A percentile compares a stretch with the other conserved stretches of the same genome.
Conservation (phyloP, 495 filamentous ascomycete genomes). For the Tuber magnatum region DNA sequence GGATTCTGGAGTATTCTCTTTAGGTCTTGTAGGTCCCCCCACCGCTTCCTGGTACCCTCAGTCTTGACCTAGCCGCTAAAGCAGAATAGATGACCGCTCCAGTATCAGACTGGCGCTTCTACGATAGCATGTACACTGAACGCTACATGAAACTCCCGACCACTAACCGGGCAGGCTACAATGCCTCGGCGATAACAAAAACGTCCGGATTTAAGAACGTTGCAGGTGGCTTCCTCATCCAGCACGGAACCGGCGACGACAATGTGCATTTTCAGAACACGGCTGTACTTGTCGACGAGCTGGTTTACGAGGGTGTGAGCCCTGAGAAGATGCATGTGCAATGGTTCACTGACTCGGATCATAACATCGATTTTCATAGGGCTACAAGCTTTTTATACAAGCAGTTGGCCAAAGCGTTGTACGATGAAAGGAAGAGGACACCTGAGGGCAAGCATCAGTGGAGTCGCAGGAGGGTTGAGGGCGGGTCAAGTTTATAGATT, state of each 20-base stretch:
- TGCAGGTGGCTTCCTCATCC: constrained; percentile 48
- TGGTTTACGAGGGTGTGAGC: constrained; percentile 47
- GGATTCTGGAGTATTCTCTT: constrained; percentile 47
- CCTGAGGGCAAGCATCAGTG: constrained; percentile 45
- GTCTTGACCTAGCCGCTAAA: background rate
- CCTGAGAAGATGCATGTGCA: constrained; percentile 34
- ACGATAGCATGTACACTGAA: constrained; percentile 59
- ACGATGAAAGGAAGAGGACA: constrained; percentile 45
- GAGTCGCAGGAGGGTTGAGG: constrained; percentile 21
- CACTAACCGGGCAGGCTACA: constrained; percentile 49
- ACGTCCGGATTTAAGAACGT: constrained; percentile 50
- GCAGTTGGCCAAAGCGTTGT: constrained; percentile 48
- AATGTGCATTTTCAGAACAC: constrained; percentile 57
- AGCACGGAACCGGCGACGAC: constrained; percentile 55
- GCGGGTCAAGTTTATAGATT: too few species aligned
- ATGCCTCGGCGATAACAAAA: constrained; percentile 44
- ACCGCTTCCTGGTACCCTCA: constrained; percentile 29
- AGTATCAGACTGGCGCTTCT: constrained; percentile 55
- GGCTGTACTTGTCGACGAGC: constrained; percentile 49
- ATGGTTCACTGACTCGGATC: constrained; percentile 53
- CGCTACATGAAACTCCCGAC: constrained; percentile 56
- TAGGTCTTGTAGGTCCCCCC: constrained; percentile 42
- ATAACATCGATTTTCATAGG: constrained; percentile 48
- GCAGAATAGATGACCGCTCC: constrained; percentile 45
- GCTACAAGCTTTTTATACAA: constrained; percentile 48